Evolutionary conservation across 768 basidiomycete genomes (phyloP), one percentile per base, ranked within the genome.

Genomic region (Kondoa subrosea): DNA sequence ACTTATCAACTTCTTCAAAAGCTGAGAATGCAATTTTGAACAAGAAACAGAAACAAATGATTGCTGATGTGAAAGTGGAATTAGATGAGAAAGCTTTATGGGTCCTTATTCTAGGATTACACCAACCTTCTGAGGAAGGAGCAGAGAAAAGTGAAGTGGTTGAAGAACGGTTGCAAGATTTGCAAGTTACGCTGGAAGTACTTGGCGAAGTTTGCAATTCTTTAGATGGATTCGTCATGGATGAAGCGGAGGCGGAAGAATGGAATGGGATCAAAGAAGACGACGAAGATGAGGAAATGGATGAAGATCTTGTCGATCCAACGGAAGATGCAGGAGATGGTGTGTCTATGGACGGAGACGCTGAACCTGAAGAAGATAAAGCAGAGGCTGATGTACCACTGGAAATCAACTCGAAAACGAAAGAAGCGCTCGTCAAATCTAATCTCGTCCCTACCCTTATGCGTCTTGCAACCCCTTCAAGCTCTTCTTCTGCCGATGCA

Each of bases 401-500:
- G 61, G 30, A 27, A 12, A 63, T 63, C 61, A 30, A 17, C 61
- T 30, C 61, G 16, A 30, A 3, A 3, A 63, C 33, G 29, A 33
- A 12, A 27, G 26, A 32, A 32, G 61, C 33, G 15, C 27, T 63
- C 3, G 29, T 63, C 61, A 16, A 63, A 32, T 63, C 61, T 32
- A 63, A 63, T 33, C 61, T 63, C 26, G 61, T 63, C 8, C 15
- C 30, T 27, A 27, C 14, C 27, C 71, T 74, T 17, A 68, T 77
- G 26, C 60, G 71, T 0, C 74, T 80, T 26, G 69, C 78, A 1
- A 66, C 66, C 3, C 75, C 76, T 1, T 78, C 77, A 0, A 31
- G 72, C 0, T 72, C 78, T 1, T 78, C 78, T 0, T 79, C 78
- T 76, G 73, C 77, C 16, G 71, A 76, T 3, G 71, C 75, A 12